Conservation (phyloP, 2,329 filamentous ascomycete species). For the Colletotrichum costaricense region DNA sequence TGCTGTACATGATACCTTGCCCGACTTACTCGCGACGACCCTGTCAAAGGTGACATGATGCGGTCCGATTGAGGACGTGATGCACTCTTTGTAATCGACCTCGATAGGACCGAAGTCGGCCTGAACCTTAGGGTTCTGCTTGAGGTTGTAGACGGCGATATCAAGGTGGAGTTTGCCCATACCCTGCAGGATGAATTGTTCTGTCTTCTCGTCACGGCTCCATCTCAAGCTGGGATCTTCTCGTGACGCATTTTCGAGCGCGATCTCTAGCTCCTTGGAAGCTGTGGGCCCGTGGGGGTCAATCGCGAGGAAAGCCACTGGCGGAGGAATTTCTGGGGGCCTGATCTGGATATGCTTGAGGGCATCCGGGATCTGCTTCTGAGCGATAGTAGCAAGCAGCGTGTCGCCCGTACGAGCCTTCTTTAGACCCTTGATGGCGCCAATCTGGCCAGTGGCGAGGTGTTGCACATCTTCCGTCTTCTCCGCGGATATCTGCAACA, state of each 20-base stretch:
- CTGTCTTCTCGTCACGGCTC: constrained; percentile 86
- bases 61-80: constrained; percentile 67
- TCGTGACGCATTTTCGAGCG: constrained; percentile 81
- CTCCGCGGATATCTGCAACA: constrained; percentile 90
- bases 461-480: constrained; percentile 86
- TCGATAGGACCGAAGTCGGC: constrained; percentile 90
- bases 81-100: constrained; percentile 92
- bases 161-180: constrained; percentile 98
- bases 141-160: constrained; percentile 87
- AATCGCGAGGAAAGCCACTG: constrained; percentile 96
- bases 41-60: constrained; percentile 79
- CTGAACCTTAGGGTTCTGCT: constrained; percentile 90
- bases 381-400: constrained; percentile 76
- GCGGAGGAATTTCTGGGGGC: constrained; percentile 89
- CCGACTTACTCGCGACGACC: constrained; percentile 81
- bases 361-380: constrained; percentile 72
- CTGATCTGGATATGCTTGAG: constrained; percentile 84
- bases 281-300: constrained; percentile 83
- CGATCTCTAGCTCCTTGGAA: constrained; percentile 82
- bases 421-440: constrained; percentile 91
- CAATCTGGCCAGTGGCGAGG: constrained; percentile 89
- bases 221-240: constrained; percentile 95
- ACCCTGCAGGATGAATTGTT: constrained; percentile 91
- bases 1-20: constrained; percentile 81
- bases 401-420: constrained; percentile 95